These are phyloP conservation scores for Alternaria gansuensis DNA, from an alignment of 2,329 filamentous ascomycete genomes.

Conservation along the genomic window DNA sequence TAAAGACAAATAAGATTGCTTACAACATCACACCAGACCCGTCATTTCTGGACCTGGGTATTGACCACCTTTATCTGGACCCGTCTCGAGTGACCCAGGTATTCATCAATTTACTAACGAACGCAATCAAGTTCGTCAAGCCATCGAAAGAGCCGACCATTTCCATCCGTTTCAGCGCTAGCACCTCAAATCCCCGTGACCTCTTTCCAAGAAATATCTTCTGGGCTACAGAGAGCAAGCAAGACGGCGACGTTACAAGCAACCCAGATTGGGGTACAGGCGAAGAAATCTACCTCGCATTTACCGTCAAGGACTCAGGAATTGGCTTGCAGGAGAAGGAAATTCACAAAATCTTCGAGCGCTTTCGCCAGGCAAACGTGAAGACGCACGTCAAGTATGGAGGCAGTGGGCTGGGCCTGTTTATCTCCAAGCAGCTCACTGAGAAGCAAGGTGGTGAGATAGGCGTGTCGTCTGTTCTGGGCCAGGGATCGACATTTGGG, in stretches of 20 bases:
- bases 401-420: slow-evolving; percentile 57
- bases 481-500: slow-evolving; percentile 54
- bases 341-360: slow-evolving; percentile 51
- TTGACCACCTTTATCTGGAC: slow-evolving; percentile 55
- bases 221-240: slow-evolving; percentile 41
- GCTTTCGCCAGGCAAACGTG: slow-evolving; percentile 49
- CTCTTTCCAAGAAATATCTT: slow-evolving; percentile 44
- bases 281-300: slow-evolving; percentile 52
- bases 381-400: slow-evolving; percentile 56
- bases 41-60: slow-evolving; percentile 48
- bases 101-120: slow-evolving; percentile 78
- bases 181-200: slow-evolving; percentile 31
- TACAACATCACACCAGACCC: slow-evolving; percentile 48
- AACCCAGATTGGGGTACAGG: slow-evolving; percentile 51
- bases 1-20: slow-evolving; percentile 45
- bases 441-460: slow-evolving; percentile 59
- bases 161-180: slow-evolving; percentile 52
- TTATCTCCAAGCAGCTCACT: slow-evolving; percentile 58
- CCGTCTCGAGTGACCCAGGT: slow-evolving; percentile 68
- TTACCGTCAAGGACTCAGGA: slow-evolving; percentile 54
- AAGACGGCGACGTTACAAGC: slow-evolving; percentile 35
- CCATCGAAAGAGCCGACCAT: slow-evolving; percentile 48
- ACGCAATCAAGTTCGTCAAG: slow-evolving; percentile 56
- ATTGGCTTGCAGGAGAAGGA: slow-evolving; percentile 54
- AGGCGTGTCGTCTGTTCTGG: slow-evolving; percentile 53